These are phyloP conservation scores for Lizonia empirigonia DNA, from an alignment of 2,329 filamentous ascomycete species.

Conservation along the genomic window DNA sequence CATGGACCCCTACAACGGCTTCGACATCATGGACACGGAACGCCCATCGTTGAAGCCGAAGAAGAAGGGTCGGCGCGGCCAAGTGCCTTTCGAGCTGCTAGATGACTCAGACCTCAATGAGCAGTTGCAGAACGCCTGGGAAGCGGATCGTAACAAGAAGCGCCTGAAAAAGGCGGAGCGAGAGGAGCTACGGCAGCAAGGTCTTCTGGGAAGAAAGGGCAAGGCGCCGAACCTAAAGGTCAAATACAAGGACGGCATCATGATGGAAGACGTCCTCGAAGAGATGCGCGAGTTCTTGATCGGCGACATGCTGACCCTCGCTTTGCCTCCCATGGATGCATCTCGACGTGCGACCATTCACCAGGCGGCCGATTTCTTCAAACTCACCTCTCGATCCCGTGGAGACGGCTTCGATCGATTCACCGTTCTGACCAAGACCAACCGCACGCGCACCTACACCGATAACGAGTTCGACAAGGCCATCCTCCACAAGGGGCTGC, in stretches of 20 bases:
- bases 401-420: slow-evolving; percentile 76
- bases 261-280: slow-evolving; percentile 69
- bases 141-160: slow-evolving; percentile 54
- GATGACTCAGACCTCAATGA: slow-evolving; percentile 53
- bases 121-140: slow-evolving; percentile 50
- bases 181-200: slow-evolving; percentile 53
- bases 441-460: slow-evolving; percentile 66
- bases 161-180: slow-evolving; percentile 55
- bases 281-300: slow-evolving; percentile 76
- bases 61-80: slow-evolving; percentile 65
- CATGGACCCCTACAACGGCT: slow-evolving; percentile 67
- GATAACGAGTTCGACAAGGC: slow-evolving; percentile 59
- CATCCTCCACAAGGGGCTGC: slow-evolving; percentile 54
- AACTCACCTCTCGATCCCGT: slow-evolving; percentile 81
- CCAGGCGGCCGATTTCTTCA: slow-evolving; percentile 74
- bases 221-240: slow-evolving; percentile 60
- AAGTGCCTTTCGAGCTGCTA: slow-evolving; percentile 53
- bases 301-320: slow-evolving; percentile 66
- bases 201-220: slow-evolving; percentile 52
- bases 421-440: slow-evolving; percentile 77
- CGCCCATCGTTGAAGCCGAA: slow-evolving; percentile 70
- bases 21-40: slow-evolving; percentile 86
- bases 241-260: slow-evolving; percentile 77
- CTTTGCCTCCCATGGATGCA: slow-evolving; percentile 84
- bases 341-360: slow-evolving; percentile 78